Conservation (phyloP, 768 basidiomycete genomes). For the Sarcomyxa edulis region DNA sequence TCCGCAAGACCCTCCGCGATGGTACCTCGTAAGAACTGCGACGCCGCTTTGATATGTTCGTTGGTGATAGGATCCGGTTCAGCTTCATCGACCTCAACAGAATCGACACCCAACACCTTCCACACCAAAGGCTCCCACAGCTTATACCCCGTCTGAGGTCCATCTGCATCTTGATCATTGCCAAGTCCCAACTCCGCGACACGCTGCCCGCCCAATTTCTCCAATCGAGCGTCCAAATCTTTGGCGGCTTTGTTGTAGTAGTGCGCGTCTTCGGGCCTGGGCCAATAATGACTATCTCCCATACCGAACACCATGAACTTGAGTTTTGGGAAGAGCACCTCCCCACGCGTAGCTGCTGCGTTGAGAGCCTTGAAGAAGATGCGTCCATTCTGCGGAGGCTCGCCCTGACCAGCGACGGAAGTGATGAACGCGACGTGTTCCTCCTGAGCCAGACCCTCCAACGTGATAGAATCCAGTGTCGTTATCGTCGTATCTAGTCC, state of each 20-base stretch:
- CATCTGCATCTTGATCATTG: constrained; percentile 97
- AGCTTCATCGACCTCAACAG: constrained; percentile 80
- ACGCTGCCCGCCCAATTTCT: constrained; percentile 74
- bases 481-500: constrained; percentile 73
- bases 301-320: constrained; percentile 86
- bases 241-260: constrained; percentile 98
- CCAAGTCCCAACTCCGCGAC: constrained; percentile 78
- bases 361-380: constrained; percentile 84
- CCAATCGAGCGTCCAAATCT: constrained; percentile 79
- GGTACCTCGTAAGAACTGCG: constrained; percentile 89
- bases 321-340: constrained; percentile 55
- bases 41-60: constrained; percentile 98
- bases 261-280: constrained; percentile 90
- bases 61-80: constrained; percentile 98
- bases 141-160: constrained; percentile 93
- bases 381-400: constrained; percentile 95
- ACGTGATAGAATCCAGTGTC: constrained; percentile 75
- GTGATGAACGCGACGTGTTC: constrained; percentile 82
- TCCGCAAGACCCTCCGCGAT: constrained; percentile 90
- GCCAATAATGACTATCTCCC: constrained; percentile 99
- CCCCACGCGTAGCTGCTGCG: constrained; percentile 53
- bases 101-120: constrained; percentile 92
- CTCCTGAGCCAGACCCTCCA: constrained; percentile 73
- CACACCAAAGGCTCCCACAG: constrained; percentile 91
- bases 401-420: constrained; percentile 94